These are phyloP conservation scores for Penicillium simplicissimum DNA, from an alignment of 495 filamentous ascomycete species.

Conservation along the genomic window DNA sequence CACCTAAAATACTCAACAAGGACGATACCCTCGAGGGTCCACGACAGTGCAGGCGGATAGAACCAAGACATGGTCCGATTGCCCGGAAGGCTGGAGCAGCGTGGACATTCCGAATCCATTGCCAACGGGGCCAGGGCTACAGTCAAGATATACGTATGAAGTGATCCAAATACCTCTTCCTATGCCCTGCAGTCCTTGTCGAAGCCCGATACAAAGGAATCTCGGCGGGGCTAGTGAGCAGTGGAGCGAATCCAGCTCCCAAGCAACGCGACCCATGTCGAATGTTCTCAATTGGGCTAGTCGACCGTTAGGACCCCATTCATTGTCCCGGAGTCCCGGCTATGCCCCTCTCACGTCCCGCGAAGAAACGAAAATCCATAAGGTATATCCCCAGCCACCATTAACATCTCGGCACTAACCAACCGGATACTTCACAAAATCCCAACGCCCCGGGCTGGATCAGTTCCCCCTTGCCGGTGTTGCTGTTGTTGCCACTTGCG, in stretches of 20 bases:
- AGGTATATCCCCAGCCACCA: conserved; percentile 5
- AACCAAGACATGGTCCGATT: neutral
- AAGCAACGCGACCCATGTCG: neutral
- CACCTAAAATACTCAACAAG: neutral
- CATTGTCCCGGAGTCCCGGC: too few relatives aligned
- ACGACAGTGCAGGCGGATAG: neutral
- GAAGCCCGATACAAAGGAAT: neutral
- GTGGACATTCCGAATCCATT: neutral
- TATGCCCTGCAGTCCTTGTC: neutral
- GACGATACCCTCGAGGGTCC: neutral
- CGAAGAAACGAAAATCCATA: neutral
- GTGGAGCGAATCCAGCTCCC: neutral
- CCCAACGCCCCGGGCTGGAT: conserved; percentile 12
- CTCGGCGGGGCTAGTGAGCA: neutral
- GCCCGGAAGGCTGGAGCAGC: neutral
- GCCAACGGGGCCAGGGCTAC: neutral
- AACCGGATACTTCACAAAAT: conserved; percentile 12
- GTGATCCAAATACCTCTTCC: neutral
- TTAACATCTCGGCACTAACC: conserved; percentile 8
- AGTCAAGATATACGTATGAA: neutral
- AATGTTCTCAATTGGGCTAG: conserved; percentile 18
- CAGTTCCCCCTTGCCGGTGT: conserved; percentile 1
- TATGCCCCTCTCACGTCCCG: neutral
- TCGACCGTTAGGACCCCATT: conserved; percentile 22
- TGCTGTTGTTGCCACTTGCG: too few relatives aligned